Conservation (phyloP, 1,284 basidiomycete species). For the Irpex sp. region DNA sequence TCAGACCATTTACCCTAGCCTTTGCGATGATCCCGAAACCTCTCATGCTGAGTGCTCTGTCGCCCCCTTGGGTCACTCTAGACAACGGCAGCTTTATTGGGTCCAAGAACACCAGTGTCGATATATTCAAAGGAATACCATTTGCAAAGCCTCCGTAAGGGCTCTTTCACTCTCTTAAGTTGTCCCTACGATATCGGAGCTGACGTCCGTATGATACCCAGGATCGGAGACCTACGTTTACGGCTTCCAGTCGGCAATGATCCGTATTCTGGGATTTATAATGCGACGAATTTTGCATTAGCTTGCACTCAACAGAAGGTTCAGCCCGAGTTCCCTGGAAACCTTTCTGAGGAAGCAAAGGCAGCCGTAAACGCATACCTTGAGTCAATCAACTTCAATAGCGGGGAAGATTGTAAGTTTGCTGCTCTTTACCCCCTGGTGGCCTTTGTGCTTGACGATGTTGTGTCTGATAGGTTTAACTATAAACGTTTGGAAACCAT, state of each 20-base stretch:
- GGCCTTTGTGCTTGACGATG: not conserved
- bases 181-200: not conserved
- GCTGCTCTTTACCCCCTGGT: not conserved
- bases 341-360: not conserved
- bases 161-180: not conserved
- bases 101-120: not conserved
- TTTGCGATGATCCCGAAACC: too few species aligned
- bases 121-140: slow-evolving; percentile 1
- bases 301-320: slow-evolving; percentile 46
- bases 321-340: not conserved
- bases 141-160: slow-evolving; percentile 4
- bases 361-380: not conserved
- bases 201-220: not conserved
- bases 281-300: slow-evolving; percentile 39
- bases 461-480: not conserved
- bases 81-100: slow-evolving; percentile 2
- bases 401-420: slow-evolving; percentile 8
- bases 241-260: slow-evolving; percentile 40
- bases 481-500: slow-evolving; percentile 10
- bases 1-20: too few species aligned
- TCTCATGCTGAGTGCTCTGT: not conserved
- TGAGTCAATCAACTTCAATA: not conserved
- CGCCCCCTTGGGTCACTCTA: not conserved
- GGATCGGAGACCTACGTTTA: slow-evolving; percentile 32
- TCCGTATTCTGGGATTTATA: slow-evolving; percentile 35